Percentiles rank a stretch among this genome's conserved stretches.
Conservation (phyloP, 208 protist species). For the Naegleria fowleri region DNA sequence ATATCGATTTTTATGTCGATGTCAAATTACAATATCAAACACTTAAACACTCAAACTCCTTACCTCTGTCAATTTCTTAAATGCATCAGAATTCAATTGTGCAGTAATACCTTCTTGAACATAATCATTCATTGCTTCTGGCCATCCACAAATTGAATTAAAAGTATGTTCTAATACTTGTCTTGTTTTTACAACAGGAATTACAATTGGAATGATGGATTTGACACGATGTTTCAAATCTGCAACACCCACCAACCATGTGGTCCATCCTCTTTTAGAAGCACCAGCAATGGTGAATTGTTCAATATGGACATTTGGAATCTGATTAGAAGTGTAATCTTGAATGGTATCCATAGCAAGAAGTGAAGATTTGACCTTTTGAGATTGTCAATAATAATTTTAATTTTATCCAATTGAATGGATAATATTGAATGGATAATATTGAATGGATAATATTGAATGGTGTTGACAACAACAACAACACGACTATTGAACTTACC, state of each 20-base stretch:
- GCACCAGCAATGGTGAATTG: not conserved
- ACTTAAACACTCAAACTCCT: too few relatives aligned
- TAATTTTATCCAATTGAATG: too few relatives aligned
- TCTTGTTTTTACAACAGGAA: not conserved
- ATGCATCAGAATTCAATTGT: not conserved
- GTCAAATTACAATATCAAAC: too few relatives aligned
- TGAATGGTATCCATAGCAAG: not conserved
- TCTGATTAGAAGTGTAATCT: not conserved
- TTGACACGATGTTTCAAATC: not conserved
- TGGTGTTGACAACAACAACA: too few relatives aligned
- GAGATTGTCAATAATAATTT: not conserved
- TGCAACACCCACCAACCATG: not conserved
- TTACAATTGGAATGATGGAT: not conserved
- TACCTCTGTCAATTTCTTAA: not conserved
- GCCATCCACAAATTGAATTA: not conserved
- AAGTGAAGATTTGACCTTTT: not conserved
- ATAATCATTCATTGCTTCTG: not conserved
- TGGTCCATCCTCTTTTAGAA: not conserved
- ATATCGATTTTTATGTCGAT: too few relatives aligned
- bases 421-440: too few relatives aligned
- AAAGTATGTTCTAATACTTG: not conserved
- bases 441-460: too few relatives aligned
- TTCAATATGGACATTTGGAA: not conserved
- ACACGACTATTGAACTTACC: too few relatives aligned
- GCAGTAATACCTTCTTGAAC: not conserved